A percentile compares a stretch with the other conserved stretches of the same genome.
phyloP scores from a whole-genome alignment of 768 basidiomycete species.

The Rhizopogon roseolus region DNA sequence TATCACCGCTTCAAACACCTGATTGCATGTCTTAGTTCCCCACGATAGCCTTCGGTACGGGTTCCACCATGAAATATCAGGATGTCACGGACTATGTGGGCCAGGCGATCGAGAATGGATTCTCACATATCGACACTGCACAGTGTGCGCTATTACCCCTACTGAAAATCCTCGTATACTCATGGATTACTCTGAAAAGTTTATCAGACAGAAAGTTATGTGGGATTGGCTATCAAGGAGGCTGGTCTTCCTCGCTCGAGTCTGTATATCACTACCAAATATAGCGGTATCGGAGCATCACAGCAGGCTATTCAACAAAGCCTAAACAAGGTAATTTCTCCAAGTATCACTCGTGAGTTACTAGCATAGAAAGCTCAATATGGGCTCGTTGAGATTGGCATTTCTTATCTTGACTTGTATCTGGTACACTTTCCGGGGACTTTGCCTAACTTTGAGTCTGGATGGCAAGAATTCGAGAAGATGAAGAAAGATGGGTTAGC shows the following conservation, averaged over 20 bases:
- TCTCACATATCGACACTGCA: conserved; percentile 62
- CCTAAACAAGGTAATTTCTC: conserved; percentile 39
- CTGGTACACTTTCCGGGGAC: conserved; percentile 52
- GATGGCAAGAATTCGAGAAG: conserved; percentile 57
- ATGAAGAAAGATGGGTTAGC: conserved; percentile 40
- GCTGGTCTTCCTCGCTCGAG: conserved; percentile 41
- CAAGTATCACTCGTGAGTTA: not conserved
- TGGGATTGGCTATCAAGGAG: conserved; percentile 39
- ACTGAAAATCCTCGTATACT: not conserved
- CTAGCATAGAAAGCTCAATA: not conserved
- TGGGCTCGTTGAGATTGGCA: conserved; percentile 42
- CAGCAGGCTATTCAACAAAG: conserved; percentile 40
- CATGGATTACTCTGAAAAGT: not conserved
- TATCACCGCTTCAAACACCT: not conserved
- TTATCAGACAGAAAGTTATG: conserved; percentile 31
- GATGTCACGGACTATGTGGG: conserved; percentile 52
- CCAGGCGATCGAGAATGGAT: conserved; percentile 56
- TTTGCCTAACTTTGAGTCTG: conserved; percentile 28
- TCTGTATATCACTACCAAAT: conserved; percentile 58
- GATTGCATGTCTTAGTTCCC: conserved; percentile 40
- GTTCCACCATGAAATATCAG: conserved; percentile 32
- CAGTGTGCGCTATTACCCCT: conserved; percentile 32
- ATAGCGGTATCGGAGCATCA: conserved; percentile 28
- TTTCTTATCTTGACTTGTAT: conserved; percentile 64
- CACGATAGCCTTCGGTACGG: conserved; percentile 58